Percentiles rank a stretch among this genome's conserved stretches.
These are phyloP conservation scores for Suillus fuscotomentosus DNA, from an alignment of 768 basidiomycete species.

Conservation along the genomic window DNA sequence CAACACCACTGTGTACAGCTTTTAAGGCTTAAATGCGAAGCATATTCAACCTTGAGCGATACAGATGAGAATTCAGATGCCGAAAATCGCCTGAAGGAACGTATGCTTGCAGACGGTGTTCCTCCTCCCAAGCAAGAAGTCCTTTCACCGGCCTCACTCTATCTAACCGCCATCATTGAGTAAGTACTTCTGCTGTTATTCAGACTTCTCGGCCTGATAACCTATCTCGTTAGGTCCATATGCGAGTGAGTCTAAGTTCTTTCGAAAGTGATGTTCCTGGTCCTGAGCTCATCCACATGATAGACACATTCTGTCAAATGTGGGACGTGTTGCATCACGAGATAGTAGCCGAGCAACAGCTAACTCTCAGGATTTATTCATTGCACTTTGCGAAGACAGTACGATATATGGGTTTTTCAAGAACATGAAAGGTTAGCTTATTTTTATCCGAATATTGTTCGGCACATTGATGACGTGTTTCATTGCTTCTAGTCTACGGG, in stretches of 20 bases:
- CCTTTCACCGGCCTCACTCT: conserved; percentile 80
- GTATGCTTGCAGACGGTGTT: conserved; percentile 51
- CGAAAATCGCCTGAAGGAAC: conserved; percentile 61
- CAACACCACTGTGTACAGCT: conserved; percentile 43
- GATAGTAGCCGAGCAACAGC: conserved; percentile 81
- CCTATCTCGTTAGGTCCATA: conserved; percentile 53
- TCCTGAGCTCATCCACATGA: conserved; percentile 9
- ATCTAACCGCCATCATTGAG: conserved; percentile 93
- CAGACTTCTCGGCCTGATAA: conserved; percentile 25
- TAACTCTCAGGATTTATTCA: conserved; percentile 78
- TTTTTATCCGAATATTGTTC: not conserved
- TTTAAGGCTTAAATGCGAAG: conserved; percentile 82
- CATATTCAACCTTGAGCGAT: conserved; percentile 83
- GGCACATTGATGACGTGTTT: conserved; percentile 19
- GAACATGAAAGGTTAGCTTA: conserved; percentile 72
- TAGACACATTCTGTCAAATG: conserved; percentile 83
- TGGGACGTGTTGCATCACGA: conserved; percentile 80
- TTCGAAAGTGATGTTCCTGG: conserved; percentile 6
- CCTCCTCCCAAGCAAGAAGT: conserved; percentile 53
- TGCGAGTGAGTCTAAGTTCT: conserved; percentile 69
- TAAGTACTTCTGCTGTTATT: conserved; percentile 43
- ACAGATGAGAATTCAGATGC: conserved; percentile 70
- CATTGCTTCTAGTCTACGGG: conserved; percentile 57
- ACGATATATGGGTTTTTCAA: conserved; percentile 83
- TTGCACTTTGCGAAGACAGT: conserved; percentile 89